These are phyloP conservation scores for Candida nemodendra DNA, from an alignment of 805 yeast genomes.

Conservation along the genomic window DNA sequence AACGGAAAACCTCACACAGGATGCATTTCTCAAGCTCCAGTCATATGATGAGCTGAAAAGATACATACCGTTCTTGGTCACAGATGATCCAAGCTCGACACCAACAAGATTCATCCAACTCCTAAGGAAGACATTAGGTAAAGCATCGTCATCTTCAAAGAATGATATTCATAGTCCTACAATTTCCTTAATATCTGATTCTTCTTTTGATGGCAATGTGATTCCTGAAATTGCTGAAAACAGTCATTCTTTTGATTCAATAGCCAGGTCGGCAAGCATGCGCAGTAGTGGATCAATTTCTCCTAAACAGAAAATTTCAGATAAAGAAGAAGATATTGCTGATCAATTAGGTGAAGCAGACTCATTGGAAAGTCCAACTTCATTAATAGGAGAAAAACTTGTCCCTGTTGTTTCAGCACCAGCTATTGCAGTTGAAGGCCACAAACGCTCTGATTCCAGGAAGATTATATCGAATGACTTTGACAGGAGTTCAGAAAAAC, in stretches of 20 bases:
- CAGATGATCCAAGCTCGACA: slow-evolving; percentile 44
- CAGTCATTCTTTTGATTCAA: neutral
- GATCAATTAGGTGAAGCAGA: neutral
- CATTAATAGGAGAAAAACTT: slow-evolving; percentile 31
- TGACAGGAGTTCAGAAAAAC: slow-evolving; percentile 9
- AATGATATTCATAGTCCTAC: slow-evolving; percentile 14
- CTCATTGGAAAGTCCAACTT: too few species aligned
- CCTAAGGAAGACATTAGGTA: slow-evolving; percentile 44
- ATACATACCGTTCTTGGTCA: slow-evolving; percentile 37
- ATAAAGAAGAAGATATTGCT: slow-evolving; percentile 1
- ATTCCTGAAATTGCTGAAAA: neutral
- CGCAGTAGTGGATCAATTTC: neutral
- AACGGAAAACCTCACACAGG: slow-evolving; percentile 56
- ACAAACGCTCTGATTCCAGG: neutral
- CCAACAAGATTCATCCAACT: slow-evolving; percentile 58
- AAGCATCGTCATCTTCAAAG: slow-evolving; percentile 10
- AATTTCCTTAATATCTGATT: slow-evolving; percentile 20
- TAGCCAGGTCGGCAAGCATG: neutral
- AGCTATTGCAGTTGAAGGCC: slow-evolving; percentile 11
- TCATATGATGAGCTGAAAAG: slow-evolving; percentile 52
- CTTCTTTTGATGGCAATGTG: slow-evolving; percentile 11
- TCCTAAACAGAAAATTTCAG: too few species aligned
- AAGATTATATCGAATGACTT: slow-evolving; percentile 5
- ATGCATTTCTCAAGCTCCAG: slow-evolving; percentile 61
- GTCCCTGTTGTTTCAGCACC: slow-evolving; percentile 39